Percentiles rank a stretch among this genome's conserved stretches.
phyloP scores from a whole-genome alignment of 2,329 filamentous ascomycete genomes.

The Talaromyces sp. region DNA sequence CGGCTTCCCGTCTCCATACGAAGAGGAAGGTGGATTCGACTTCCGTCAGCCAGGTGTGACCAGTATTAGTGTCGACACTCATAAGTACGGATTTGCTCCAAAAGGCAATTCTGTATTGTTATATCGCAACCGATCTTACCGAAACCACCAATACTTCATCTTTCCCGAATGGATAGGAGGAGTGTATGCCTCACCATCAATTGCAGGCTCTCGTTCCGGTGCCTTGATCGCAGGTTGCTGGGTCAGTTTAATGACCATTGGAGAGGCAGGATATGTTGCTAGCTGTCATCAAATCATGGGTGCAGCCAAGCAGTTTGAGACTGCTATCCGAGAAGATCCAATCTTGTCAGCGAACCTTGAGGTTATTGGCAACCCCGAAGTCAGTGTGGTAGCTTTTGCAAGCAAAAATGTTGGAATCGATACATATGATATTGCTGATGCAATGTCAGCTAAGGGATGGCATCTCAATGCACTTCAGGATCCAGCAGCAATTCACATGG shows the following conservation, averaged over 20 bases:
- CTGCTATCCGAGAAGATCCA: slow-evolving; percentile 67
- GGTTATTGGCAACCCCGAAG: slow-evolving; percentile 78
- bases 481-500: slow-evolving; percentile 88
- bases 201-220: slow-evolving; percentile 87
- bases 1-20: slow-evolving; percentile 64
- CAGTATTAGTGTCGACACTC: slow-evolving; percentile 92
- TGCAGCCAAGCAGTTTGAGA: slow-evolving; percentile 75
- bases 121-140: slow-evolving; percentile 75
- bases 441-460: slow-evolving; percentile 80
- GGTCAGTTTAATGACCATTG: slow-evolving; percentile 84
- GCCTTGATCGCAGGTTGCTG: slow-evolving; percentile 95
- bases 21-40: slow-evolving; percentile 78
- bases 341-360: slow-evolving; percentile 68
- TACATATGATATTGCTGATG: slow-evolving; percentile 92
- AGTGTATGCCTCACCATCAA: slow-evolving; percentile 88
- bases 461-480: slow-evolving; percentile 92
- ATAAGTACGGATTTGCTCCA: slow-evolving; percentile 98
- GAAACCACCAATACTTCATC: slow-evolving; percentile 94
- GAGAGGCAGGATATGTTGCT: slow-evolving; percentile 82
- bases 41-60: slow-evolving; percentile 93
- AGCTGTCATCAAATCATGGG: slow-evolving; percentile 86
- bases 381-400: slow-evolving; percentile 85
- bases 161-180: slow-evolving; percentile 92
- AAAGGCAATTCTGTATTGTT: slow-evolving; percentile 94
- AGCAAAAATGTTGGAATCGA: slow-evolving; percentile 68